Evolutionary conservation across 345 rosid species (phyloP), one percentile per base, ranked within the genome.

Genomic region (Erysimum cheiranthoides): DNA sequence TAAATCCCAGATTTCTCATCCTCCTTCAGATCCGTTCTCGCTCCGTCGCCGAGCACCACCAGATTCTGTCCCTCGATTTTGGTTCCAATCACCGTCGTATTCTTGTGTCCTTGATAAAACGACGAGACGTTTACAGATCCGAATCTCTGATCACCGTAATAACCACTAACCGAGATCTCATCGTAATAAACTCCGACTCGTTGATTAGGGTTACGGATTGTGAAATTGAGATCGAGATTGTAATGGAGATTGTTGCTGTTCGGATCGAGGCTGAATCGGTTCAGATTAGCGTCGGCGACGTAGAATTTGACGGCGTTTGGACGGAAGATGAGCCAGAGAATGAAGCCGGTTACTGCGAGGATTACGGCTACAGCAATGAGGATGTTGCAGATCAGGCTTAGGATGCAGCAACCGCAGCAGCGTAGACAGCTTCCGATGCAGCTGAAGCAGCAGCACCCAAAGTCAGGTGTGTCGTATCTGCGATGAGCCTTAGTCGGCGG

Each of bases 41-140:
- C 80, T 6, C 80, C 76, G 9, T 80, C 81, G 1, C 82, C 76
- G 0, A 89, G 81, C 47, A 77, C 14, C 21, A 85, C 25, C 51
- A 73, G 0, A 0, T 78, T 59, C 61, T 83, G 80, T 3, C 96
- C 91, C 1, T 25, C 28, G 30, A 90, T 84, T 8, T 30, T 77
- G 3, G 88, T 27, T 6, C 7, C 64, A 66, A 88, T 56, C 65
- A 66, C 45, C 42, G 83, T 89, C 13, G 97, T 90, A 32, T 76
- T 90, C 71, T 93, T 90, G 66, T 85, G 87, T 1, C 96, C 98
- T 47, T 90, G 95, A 28, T 85, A 93, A 38, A 93, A 90, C 18
- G 92, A 85, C 10, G 73, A 8, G 27, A 86, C 53, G 5, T 31
- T 5, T 0, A 4, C 56, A 7, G 81, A 5, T 3, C 64, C 70